These are phyloP conservation scores for Sugiyamaella americana DNA, from an alignment of 805 yeast species.

Conservation along the genomic window DNA sequence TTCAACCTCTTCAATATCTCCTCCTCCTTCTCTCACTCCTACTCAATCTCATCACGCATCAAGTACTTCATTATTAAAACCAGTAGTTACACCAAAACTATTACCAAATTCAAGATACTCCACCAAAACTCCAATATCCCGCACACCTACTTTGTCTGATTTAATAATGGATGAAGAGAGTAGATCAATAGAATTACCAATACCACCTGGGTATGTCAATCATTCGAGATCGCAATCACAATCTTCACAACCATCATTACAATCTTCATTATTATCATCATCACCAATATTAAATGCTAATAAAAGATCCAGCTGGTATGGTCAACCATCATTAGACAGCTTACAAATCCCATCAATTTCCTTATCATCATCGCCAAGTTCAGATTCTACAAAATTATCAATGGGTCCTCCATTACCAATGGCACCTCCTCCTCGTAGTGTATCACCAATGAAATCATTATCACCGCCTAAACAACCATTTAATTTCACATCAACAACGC, in stretches of 20 bases:
- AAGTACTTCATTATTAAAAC: no score
- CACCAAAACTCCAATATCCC: no score
- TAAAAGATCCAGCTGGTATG: constrained; percentile 13
- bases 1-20: no score
- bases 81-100: no score
- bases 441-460: constrained; percentile 5
- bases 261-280: constrained; percentile 1
- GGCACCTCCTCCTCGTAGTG: constrained; percentile 5
- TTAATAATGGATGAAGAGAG: not conserved
- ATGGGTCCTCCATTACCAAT: not conserved
- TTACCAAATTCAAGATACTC: no score
- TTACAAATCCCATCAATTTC: constrained; percentile 2
- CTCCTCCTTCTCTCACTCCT: no score
- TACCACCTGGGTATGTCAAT: not conserved
- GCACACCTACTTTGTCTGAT: not conserved
- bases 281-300: constrained; percentile 5
- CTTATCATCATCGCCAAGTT: constrained; percentile 11
- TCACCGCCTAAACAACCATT: constrained; percentile 8
- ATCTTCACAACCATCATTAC: not conserved
- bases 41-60: no score
- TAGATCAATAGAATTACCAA: not conserved
- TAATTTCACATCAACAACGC: constrained; percentile 4
- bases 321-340: not conserved
- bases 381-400: not conserved
- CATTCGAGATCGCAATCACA: constrained; percentile 2